Percentiles rank a stretch among this genome's conserved stretches.
phyloP scores from a whole-genome alignment of 1,284 basidiomycete genomes.

The Moniliophthora roreri region DNA sequence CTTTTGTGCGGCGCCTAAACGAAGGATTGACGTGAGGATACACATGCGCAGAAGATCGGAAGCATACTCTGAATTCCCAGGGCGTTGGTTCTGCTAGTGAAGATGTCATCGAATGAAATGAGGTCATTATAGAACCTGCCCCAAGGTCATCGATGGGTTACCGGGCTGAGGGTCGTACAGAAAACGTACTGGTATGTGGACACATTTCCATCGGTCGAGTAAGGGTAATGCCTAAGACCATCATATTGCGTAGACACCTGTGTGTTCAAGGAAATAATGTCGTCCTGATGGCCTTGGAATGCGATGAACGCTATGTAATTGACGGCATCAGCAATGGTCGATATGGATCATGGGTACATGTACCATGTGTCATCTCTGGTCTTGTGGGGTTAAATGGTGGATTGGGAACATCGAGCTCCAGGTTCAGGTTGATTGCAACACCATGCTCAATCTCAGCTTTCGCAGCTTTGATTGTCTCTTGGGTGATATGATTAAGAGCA shows the following conservation, averaged over 20 bases:
- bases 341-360: too few relatives aligned
- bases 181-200: constrained; percentile 11
- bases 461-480: constrained; percentile 11
- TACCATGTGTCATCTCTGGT: constrained; percentile 7
- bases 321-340: too few relatives aligned
- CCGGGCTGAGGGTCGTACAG: too few relatives aligned
- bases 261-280: constrained; percentile 14
- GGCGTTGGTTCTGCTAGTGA: constrained; percentile 5
- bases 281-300: constrained; percentile 10
- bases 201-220: constrained; percentile 5
- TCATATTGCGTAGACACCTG: constrained; percentile 17
- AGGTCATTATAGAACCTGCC: constrained; percentile 17
- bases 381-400: constrained; percentile 7
- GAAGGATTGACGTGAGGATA: neutral
- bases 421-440: constrained; percentile 13
- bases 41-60: neutral
- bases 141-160: neutral
- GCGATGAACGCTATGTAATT: constrained; percentile 6
- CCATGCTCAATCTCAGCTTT: constrained; percentile 11
- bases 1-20: constrained; percentile 10
- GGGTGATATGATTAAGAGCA: constrained; percentile 14
- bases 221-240: constrained; percentile 16
- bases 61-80: constrained; percentile 15
- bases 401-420: constrained; percentile 10
- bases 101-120: constrained; percentile 13